Evolutionary conservation across 352 stramenopile genomes (phyloP), one percentile per base, ranked within the genome.

Genomic region (Globisporangium apiculatum): DNA sequence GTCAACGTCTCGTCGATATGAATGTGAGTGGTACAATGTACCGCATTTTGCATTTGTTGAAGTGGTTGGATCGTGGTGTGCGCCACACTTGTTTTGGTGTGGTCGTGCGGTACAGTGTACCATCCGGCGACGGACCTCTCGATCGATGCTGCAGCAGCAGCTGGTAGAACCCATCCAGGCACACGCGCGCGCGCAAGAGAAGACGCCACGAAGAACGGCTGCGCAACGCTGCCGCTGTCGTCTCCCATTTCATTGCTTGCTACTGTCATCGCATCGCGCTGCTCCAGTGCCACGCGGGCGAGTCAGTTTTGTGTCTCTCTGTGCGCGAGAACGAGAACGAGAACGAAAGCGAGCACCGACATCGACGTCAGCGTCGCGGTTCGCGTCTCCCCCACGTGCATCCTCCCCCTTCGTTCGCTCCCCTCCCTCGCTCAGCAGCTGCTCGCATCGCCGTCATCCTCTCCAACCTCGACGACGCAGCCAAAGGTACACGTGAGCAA

Each of bases 41-140:
- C 24, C 24, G 24, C 24, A 31, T 31, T 24, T 43, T 51, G 31
- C 46, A 48, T 18, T 4, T 50, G 10, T 45, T 50, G 31, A 36
- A 42, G 14, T 53, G 24, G 42, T 4, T 8, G 2, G 4, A 31
- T 31, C 2, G 24, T 45, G 41, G 41, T 45, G 41, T 45, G 41
- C 41, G 41, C 41, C 41, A 45, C 41, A 4, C 7, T 43, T 4
- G n/a, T n/a, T 55, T 10, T 55, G 47, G 47, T 51, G 17, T 51
- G 10, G 47, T 51, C 47, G 31, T 36, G 11, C 8, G 45, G 54
- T 18, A 59, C 55, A 53, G 0, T 53, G 55, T 48, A 47, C 46
- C 55, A 4, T 17, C 9, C 12, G 18, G 17, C 35, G 55, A 60
- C 36, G 46, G 54, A 60, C 45, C 46, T 54, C 24, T 18, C 42